Conservation (phyloP, 257 asterid genomes). For the Solanum medicagineum region DNA sequence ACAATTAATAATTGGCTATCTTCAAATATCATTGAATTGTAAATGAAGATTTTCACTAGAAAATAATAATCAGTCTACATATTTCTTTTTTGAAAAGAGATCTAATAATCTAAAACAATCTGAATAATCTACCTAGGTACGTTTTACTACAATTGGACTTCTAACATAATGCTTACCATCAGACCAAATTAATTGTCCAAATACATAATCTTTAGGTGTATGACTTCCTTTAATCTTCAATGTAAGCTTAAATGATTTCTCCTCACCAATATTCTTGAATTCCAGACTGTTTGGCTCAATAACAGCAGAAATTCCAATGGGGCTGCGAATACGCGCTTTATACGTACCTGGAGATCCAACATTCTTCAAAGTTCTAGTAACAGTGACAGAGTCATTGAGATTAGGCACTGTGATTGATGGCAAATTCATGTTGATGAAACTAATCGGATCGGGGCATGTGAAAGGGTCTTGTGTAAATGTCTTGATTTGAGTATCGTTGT, state of each 20-base stretch:
- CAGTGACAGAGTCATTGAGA: conserved; percentile 34
- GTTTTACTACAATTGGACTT: conserved; percentile 70
- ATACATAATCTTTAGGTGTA: conserved; percentile 35
- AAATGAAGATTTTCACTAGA: background rate
- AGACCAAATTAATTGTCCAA: conserved; percentile 70
- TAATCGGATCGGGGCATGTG: conserved; percentile 16
- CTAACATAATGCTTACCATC: conserved; percentile 71
- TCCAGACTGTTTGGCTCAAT: conserved; percentile 32
- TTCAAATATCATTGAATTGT: background rate
- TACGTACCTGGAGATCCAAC: conserved; percentile 63
- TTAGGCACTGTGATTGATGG: conserved; percentile 61
- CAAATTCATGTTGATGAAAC: conserved; percentile 40
- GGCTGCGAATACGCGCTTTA: conserved; percentile 35
- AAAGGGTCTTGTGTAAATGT: conserved; percentile 19
- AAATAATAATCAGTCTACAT: background rate
- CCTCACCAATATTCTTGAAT: conserved; percentile 36
- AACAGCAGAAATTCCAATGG: conserved; percentile 31
- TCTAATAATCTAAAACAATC: background rate
- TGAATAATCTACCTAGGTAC: background rate
- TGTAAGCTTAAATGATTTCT: conserved; percentile 29
- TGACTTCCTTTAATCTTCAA: conserved; percentile 14
- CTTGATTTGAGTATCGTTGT: conserved; percentile 29
- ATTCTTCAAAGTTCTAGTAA: conserved; percentile 58
- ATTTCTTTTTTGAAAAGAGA: background rate
- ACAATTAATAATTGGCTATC: background rate